Conservation (phyloP, 768 basidiomycete genomes). For the Mycena haematopus region DNA sequence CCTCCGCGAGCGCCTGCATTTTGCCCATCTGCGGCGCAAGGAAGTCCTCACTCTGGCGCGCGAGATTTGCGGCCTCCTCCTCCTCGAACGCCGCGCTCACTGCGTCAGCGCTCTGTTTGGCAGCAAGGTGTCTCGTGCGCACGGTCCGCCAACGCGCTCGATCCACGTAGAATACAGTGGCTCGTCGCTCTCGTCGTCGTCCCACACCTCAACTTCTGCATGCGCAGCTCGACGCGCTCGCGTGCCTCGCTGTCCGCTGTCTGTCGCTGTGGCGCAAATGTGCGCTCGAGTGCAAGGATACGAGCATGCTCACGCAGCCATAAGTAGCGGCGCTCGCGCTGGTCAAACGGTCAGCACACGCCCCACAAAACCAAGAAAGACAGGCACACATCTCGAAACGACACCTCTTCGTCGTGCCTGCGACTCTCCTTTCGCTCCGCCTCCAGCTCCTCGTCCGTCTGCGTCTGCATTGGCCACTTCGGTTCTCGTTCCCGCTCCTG, state of each 20-base stretch:
- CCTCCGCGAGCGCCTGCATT: constrained; percentile 89
- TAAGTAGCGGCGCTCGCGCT: constrained; percentile 97
- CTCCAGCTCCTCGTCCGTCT: constrained; percentile 91
- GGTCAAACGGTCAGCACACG: constrained; percentile 18
- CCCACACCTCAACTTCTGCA: constrained; percentile 84
- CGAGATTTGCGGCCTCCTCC: constrained; percentile 85
- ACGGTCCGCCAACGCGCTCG: constrained; percentile 87
- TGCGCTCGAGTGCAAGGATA: constrained; percentile 77
- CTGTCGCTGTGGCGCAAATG: constrained; percentile 73
- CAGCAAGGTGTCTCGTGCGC: constrained; percentile 69
- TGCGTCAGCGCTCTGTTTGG: constrained; percentile 85
- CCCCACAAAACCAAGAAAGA: neutral
- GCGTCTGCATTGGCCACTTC: constrained; percentile 59
- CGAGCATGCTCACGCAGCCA: constrained; percentile 86
- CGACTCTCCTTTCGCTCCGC: constrained; percentile 78
- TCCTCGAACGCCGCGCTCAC: constrained; percentile 84
- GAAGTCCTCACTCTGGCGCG: constrained; percentile 92
- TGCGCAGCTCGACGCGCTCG: constrained; percentile 82
- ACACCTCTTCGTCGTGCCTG: constrained; percentile 80
- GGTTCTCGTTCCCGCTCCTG: constrained; percentile 53
- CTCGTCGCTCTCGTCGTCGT: constrained; percentile 93
- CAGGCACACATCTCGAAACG: constrained; percentile 86
- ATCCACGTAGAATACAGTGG: constrained; percentile 91
- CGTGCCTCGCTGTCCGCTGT: constrained; percentile 81
- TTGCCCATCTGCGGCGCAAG: constrained; percentile 94